A percentile compares a stretch with the other conserved stretches of the same genome.
phyloP scores from a whole-genome alignment of 768 basidiomycete species.

The Wakefieldia striispora region DNA sequence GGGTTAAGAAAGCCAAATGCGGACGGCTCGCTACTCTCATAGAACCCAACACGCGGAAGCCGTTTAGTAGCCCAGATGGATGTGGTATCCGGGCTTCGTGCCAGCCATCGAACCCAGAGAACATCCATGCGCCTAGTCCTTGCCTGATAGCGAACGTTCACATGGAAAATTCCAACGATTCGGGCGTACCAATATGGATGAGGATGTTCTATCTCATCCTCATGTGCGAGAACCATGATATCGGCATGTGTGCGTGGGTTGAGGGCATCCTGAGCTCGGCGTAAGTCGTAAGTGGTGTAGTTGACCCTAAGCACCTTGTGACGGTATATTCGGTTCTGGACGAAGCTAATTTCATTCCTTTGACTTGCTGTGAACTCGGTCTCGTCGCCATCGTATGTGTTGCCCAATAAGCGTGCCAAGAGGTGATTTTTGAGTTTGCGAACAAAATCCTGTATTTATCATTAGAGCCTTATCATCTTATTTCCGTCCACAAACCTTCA shows the following conservation, averaged over 20 bases:
- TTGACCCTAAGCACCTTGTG: neutral
- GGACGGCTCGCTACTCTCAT: too few species aligned
- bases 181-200: conserved; percentile 40
- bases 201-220: conserved; percentile 11
- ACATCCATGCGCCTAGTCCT: conserved; percentile 28
- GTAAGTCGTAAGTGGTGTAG: conserved; percentile 29
- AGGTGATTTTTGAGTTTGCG: too few species aligned
- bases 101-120: conserved; percentile 29
- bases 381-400: too few species aligned
- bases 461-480: too few species aligned
- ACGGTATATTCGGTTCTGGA: too few species aligned
- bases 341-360: too few species aligned
- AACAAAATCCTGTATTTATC: too few species aligned
- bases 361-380: too few species aligned
- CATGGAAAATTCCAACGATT: conserved; percentile 19
- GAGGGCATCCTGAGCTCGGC: conserved; percentile 34
- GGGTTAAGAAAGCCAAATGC: conserved; percentile 19
- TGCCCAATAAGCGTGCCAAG: too few species aligned
- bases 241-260: conserved; percentile 1
- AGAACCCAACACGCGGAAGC: conserved; percentile 35
- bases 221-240: neutral
- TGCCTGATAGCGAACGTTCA: too few species aligned
- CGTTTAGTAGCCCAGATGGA: conserved; percentile 27
- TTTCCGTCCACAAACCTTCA: too few species aligned
- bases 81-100: conserved; percentile 12